These are phyloP conservation scores for Oenanthe javanica DNA, from an alignment of 140 eudicot genomes.

Conservation along the genomic window DNA sequence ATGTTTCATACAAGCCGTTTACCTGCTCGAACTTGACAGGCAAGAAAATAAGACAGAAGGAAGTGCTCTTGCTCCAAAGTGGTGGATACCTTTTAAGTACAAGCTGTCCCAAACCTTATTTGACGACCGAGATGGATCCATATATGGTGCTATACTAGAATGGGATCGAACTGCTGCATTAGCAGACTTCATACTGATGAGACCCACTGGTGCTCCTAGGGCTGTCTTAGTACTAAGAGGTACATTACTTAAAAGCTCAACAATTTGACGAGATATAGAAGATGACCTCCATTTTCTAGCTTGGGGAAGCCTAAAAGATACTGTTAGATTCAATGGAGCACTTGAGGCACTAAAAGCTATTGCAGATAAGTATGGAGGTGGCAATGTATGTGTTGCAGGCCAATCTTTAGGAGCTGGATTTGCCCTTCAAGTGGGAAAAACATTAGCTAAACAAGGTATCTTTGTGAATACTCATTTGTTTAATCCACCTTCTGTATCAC, in stretches of 20 bases:
- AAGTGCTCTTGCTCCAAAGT: constrained; percentile 78
- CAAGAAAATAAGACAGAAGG: constrained; percentile 71
- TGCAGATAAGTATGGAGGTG: constrained; percentile 56
- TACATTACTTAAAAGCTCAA: constrained; percentile 61
- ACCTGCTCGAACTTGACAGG: constrained; percentile 86
- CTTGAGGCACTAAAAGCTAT: constrained; percentile 52
- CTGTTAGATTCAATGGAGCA: constrained; percentile 71
- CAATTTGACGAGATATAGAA: constrained; percentile 69
- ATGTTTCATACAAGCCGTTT: constrained; percentile 92
- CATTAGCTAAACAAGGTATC: constrained; percentile 75
- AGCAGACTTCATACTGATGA: constrained; percentile 67
- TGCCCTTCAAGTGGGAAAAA: constrained; percentile 86
- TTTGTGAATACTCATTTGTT: constrained; percentile 87
- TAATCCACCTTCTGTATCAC: constrained; percentile 86
- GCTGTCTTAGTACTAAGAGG: constrained; percentile 82
- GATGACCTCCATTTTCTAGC: constrained; percentile 87
- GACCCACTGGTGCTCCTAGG: constrained; percentile 87
- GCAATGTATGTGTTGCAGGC: constrained; percentile 82
- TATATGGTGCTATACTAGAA: constrained; percentile 81
- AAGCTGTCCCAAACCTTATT: constrained; percentile 55
- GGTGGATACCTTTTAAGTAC: constrained; percentile 96
- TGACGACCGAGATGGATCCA: constrained; percentile 88
- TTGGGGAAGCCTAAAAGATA: constrained; percentile 88
- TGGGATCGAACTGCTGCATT: constrained; percentile 92
- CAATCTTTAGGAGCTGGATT: constrained; percentile 95